Evolutionary conservation across 805 yeast genomes (phyloP), one percentile per base, ranked within the genome.

Genomic region (Saturnispora galanensis): DNA sequence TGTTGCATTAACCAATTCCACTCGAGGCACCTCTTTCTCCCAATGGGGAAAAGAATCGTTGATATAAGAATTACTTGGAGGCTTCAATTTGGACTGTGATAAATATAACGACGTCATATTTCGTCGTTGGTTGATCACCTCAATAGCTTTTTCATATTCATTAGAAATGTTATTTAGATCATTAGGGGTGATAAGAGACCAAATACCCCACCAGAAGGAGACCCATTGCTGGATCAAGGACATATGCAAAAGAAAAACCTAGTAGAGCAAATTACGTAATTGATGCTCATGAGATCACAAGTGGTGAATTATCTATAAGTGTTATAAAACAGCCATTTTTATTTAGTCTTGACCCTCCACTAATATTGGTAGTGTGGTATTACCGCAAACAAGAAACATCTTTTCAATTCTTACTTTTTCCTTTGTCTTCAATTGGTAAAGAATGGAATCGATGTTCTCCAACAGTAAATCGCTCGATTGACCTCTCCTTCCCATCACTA

Each of bases 1-100:
- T 0, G 95, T 82, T 3, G 97, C 97, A 59, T 87, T 88, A 56
- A 85, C 95, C 81, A 35, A 65, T 46, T 68, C 15, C 49, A 42
- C 42, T 66, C 34, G 17, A 6, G 10, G 9, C 10, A 39, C 44
- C 32, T 38, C 8, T 40, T 32, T 10, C 28, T 40, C 35, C 30
- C 44, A 39, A n/a, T 50, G 42, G 2, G 67, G 58, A 18, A 64
- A 52, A 2, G 53, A 44, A 18, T 57, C 53, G 33, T 48, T 58
- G 2, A 64, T 50, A 45, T 69, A 70, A 10, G 73, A 67, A 45
- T 69, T 69, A 2, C 67, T 51, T 0, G 69, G 63, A 1, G 66
- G 63, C 38, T 69, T 68, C 10, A 69, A 45, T 28, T 42, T 54
- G 0, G 59, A 52, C 5, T 41, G 35, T 15, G 56, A 45, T 1